A percentile compares a stretch with the other conserved stretches of the same genome.
phyloP scores from a whole-genome alignment of 2,329 filamentous ascomycete genomes.

The Beauveria asiatica region DNA sequence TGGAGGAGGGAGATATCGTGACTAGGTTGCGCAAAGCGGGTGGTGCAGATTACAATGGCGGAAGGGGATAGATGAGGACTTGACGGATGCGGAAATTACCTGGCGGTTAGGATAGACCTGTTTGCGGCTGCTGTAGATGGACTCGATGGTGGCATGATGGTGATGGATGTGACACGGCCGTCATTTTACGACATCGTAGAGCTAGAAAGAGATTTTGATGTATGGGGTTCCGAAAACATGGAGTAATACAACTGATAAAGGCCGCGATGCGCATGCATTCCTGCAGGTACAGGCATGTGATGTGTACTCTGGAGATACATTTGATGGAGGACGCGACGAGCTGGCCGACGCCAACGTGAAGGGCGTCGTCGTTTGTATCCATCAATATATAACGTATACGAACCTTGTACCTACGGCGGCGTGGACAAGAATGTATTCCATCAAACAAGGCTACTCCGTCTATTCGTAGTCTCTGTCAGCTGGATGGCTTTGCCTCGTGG shows the following conservation, averaged over 20 bases:
- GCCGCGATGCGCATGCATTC: not conserved
- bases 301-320: not conserved
- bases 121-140: not conserved
- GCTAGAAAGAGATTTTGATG: not conserved
- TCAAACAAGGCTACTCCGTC: not conserved
- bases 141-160: not conserved
- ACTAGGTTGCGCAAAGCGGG: slow-evolving; percentile 54
- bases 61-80: slow-evolving; percentile 36
- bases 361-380: too few species aligned
- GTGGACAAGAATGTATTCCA: too few species aligned
- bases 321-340: too few species aligned
- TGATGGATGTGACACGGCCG: not conserved
- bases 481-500: not conserved
- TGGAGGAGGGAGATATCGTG: slow-evolving; percentile 55
- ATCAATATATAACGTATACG: too few species aligned
- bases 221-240: not conserved
- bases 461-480: not conserved
- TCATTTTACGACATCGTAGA: not conserved
- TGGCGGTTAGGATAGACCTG: too few species aligned
- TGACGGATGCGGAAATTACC: too few species aligned
- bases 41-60: slow-evolving; percentile 64
- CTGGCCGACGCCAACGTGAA: too few species aligned
- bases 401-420: too few species aligned
- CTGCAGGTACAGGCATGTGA: not conserved
- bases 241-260: not conserved